Evolutionary conservation across 2,329 filamentous ascomycete genomes (phyloP), one percentile per base, ranked within the genome.

Genomic region (Diaporthe destruens): DNA sequence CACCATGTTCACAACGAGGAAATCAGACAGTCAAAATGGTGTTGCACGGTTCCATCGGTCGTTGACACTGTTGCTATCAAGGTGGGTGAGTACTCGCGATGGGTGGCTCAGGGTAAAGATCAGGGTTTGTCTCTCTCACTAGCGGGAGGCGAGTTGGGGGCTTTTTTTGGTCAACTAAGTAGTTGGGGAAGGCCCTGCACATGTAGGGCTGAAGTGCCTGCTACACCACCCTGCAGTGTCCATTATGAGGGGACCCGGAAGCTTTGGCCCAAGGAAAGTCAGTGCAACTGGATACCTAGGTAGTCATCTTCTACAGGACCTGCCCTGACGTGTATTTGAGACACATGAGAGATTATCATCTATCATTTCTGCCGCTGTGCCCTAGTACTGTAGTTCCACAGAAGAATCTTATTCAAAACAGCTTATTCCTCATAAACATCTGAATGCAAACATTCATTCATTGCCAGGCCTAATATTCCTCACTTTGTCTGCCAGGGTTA

Each of bases 1-100:
- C 44, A 82, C 85, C 86, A 88, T 88, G 44, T 71, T 76, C 25
- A 36, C 29, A 39, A 25, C 25, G 29, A 51, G 44, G 14, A 29
- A 39, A 3, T 39, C 61, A 66, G 7, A 6, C 14, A 39, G 61
- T 39, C 7, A 14, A 32, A 20, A 11, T 14, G 44, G 7, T 12
- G 29, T 39, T 39, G 25, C 9, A 32, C 7, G 44, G 32, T 25
- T 39, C 61, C 61, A 53, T 53, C 29, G 32, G 47, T 39, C 8
- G 47, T 16, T 39, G 61, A 29, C n/a, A 34, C 20, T 65, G 61
- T 23, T 20, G 61, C 12, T n/a, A 39, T 39, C 9, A 39, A 53
- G 25, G 57, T 53, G 44, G 34, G 44, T 2, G 25, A 66, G 32
- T 66, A 18, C 16, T 7, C 14, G 54, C 25, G 25, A 16, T n/a